A percentile compares a stretch with the other conserved stretches of the same genome.
Evolutionary conservation across 306 rosid species (phyloP).

Genomic region (Notholithocarpus densiflorus): DNA sequence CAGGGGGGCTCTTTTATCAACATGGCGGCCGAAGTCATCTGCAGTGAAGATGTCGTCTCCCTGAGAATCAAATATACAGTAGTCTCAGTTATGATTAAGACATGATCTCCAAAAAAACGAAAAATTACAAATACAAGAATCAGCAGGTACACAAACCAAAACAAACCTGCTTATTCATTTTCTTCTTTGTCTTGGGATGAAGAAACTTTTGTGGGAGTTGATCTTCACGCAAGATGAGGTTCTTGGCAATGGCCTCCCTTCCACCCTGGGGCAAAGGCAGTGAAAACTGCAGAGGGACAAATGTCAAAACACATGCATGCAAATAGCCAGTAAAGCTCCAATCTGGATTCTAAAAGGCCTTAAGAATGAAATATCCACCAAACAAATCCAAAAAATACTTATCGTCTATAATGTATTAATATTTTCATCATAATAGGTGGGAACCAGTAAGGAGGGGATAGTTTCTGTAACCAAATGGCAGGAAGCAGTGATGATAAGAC

Average conservation of each 20-base stretch:
- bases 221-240: conserved; percentile 89
- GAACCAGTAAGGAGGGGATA: background rate
- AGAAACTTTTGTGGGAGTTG: conserved; percentile 89
- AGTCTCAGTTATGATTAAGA: conserved; percentile 3
- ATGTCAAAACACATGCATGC: conserved; percentile 18
- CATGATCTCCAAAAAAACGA: background rate
- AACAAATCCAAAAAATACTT: background rate
- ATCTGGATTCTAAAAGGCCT: background rate
- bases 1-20: conserved; percentile 65
- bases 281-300: conserved; percentile 60
- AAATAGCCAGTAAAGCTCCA: background rate
- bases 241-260: conserved; percentile 79
- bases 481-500: background rate
- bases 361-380: background rate
- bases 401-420: background rate
- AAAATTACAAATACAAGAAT: conserved; percentile 9
- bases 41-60: conserved; percentile 57
- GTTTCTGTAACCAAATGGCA: background rate
- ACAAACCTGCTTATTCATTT: conserved; percentile 56
- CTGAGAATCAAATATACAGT: conserved; percentile 30
- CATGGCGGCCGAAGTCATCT: conserved; percentile 62
- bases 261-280: conserved; percentile 91
- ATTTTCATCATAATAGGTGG: background rate
- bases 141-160: background rate
- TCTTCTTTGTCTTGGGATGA: conserved; percentile 82